Conservation (phyloP, 139 green algal species). For the Marvania coccoides region DNA sequence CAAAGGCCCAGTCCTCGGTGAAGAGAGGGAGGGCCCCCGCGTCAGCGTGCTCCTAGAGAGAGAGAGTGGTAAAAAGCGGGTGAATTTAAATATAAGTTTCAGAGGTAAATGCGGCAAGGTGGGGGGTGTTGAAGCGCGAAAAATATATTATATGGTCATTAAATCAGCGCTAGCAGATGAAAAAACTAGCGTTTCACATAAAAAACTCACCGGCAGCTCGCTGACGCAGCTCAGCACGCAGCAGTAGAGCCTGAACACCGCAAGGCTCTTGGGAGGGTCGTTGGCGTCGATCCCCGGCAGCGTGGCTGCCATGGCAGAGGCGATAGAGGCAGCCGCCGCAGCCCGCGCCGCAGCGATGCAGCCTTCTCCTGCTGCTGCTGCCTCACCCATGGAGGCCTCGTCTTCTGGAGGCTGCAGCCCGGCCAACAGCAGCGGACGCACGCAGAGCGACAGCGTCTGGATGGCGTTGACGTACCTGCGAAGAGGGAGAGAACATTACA, state of each 20-base stretch:
- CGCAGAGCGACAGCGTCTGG: slow-evolving; percentile 55
- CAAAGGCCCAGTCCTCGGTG: slow-evolving; percentile 66
- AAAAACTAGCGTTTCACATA: too few relatives aligned
- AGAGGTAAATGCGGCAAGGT: not conserved
- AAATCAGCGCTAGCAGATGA: too few relatives aligned
- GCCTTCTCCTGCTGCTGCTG: slow-evolving; percentile 3
- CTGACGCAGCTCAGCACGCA: slow-evolving; percentile 39
- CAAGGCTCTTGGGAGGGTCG: slow-evolving; percentile 76
- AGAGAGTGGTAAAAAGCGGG: not conserved
- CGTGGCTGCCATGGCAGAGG: slow-evolving; percentile 67
- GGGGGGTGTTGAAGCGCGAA: not conserved
- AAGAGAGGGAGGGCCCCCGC: slow-evolving; percentile 37
- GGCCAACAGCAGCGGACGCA: slow-evolving; percentile 70
- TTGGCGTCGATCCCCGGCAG: slow-evolving; percentile 93
- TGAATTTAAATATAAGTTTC: not conserved
- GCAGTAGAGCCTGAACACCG: slow-evolving; percentile 70
- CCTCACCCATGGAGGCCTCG: not conserved
- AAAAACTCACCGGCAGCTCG: slow-evolving; percentile 15
- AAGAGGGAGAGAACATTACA: too few relatives aligned
- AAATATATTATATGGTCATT: too few relatives aligned
- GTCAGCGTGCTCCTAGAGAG: slow-evolving; percentile 5
- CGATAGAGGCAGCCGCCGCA: slow-evolving; percentile 23
- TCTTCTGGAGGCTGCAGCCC: slow-evolving; percentile 22
- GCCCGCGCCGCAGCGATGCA: slow-evolving; percentile 3
- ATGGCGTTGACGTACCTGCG: slow-evolving; percentile 32